Base-by-base conservation (phyloP, 495 filamentous ascomycete genomes). In the Cairneyella variabilis region DNA sequence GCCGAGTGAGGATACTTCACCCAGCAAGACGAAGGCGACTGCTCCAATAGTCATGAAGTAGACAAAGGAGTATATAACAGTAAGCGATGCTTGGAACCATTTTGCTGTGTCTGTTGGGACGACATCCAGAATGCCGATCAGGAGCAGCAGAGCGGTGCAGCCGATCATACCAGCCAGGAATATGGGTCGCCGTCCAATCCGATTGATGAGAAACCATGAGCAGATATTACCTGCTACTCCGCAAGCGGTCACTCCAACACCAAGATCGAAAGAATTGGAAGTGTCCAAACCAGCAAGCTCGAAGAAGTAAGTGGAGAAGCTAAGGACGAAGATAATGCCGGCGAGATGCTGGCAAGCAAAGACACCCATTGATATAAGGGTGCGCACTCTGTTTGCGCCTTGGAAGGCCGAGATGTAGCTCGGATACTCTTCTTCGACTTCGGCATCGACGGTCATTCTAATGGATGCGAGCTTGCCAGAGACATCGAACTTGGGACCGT, bases 231-330 rank as follows among this genome's bases (percentile, higher is more conserved):
- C 52, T 6, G 58, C 17, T 7, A 64, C 47, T 2, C 62, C 62
- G 12, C 61, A 54, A 1, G 46, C 56, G 20, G 61, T 64, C 2
- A 59, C 57, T 8, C 64, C 64, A 50, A 56, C 57, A 44, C 47
- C 63, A 64, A 78, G 74, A 51, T 75, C 61, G 44, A 80, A 80
- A 6, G 76, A 72, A 2, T 69, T 55, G 12, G 69, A 54, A 0
- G 71, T 71, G 0, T 70, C 59, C 21, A 85, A 60, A 2, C 83
- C 83, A 2, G 82, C 82, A 28, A 79, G 75, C 42, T 76, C 68
- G 65, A 85, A 86, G 69, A 88, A 84, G 40, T 82, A 83, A 1
- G 80, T 84, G 0, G 76, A 75, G 49, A 79, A 83, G 30, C 77
- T 76, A 26, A 76, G 74, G 18, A 60, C 52, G 17, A 82, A 63